phyloP scores from a whole-genome alignment of 441 rosid genomes.

The Corymbia calophylla region DNA sequence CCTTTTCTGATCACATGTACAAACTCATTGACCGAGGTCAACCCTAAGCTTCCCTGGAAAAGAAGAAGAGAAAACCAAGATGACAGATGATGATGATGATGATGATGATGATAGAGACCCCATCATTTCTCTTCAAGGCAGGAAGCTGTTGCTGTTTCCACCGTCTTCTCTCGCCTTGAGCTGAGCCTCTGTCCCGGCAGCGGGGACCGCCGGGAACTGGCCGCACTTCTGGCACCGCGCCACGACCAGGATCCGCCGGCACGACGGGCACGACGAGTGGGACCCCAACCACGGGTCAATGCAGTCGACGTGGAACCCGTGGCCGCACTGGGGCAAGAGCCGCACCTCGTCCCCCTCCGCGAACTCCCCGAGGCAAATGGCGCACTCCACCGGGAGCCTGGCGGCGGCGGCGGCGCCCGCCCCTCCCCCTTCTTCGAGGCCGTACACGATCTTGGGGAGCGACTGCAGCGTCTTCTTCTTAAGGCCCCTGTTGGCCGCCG shows the following conservation, averaged over 20 bases:
- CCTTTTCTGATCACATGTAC: neutral
- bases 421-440: neutral
- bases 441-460: conserved; percentile 12
- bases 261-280: conserved; percentile 17
- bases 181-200: neutral
- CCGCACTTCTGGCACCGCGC: conserved; percentile 11
- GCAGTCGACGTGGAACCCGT: conserved; percentile 12
- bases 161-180: neutral
- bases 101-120: neutral
- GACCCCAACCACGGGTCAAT: conserved; percentile 15
- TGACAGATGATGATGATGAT: neutral
- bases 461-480: conserved; percentile 15
- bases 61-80: neutral
- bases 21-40: neutral
- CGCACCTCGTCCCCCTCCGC: conserved; percentile 12
- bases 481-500: conserved; percentile 12
- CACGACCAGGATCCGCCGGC: conserved; percentile 11
- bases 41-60: neutral
- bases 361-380: conserved; percentile 12
- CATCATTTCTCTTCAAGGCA: neutral
- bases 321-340: conserved; percentile 13
- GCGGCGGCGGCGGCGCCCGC: neutral
- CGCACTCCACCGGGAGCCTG: conserved; percentile 6
- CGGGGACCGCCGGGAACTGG: neutral
- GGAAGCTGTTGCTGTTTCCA: neutral